Percentiles rank a stretch among this genome's conserved stretches.
These are phyloP conservation scores for Ogataea degrootiae DNA, from an alignment of 805 yeast genomes.

Conservation along the genomic window DNA sequence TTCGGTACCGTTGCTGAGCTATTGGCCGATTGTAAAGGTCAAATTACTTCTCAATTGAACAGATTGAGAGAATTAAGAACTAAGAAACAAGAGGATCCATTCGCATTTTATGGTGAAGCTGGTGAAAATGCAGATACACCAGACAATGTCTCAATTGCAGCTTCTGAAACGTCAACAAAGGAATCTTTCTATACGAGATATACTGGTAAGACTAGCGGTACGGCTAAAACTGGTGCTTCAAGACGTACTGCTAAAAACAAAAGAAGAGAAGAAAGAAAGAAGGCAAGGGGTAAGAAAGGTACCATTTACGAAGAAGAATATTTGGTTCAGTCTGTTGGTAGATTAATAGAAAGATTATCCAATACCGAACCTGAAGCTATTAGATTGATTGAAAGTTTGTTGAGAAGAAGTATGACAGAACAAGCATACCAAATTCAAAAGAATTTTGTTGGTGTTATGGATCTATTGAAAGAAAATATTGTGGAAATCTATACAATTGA, in stretches of 20 bases:
- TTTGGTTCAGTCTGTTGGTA: slow-evolving; percentile 78
- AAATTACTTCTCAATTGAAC: slow-evolving; percentile 73
- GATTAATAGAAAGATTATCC: slow-evolving; percentile 77
- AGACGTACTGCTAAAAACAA: slow-evolving; percentile 88
- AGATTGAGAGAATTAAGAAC: slow-evolving; percentile 81
- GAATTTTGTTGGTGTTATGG: slow-evolving; percentile 53
- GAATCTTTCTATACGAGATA: slow-evolving; percentile 93
- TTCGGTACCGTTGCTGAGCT: slow-evolving; percentile 85
- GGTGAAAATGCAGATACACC: slow-evolving; percentile 67
- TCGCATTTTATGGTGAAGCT: slow-evolving; percentile 71
- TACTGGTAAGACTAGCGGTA: slow-evolving; percentile 93
- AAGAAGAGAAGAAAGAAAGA: slow-evolving; percentile 92
- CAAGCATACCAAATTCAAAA: slow-evolving; percentile 82
- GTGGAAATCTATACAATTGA: slow-evolving; percentile 76
- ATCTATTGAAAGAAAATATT: slow-evolving; percentile 52
- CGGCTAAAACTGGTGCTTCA: slow-evolving; percentile 95
- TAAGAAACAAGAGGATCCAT: slow-evolving; percentile 82
- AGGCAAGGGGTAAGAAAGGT: slow-evolving; percentile 96
- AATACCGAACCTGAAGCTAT: slow-evolving; percentile 72
- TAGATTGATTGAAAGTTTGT: slow-evolving; percentile 66
- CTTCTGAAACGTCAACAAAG: slow-evolving; percentile 87
- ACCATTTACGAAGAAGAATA: slow-evolving; percentile 97
- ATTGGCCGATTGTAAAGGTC: slow-evolving; percentile 89
- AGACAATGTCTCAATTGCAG: slow-evolving; percentile 92
- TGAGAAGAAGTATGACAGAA: slow-evolving; percentile 66